Base-by-base conservation (phyloP, 2,329 filamentous ascomycete species). In the Stagonosporopsis cucurbitacearum region DNA sequence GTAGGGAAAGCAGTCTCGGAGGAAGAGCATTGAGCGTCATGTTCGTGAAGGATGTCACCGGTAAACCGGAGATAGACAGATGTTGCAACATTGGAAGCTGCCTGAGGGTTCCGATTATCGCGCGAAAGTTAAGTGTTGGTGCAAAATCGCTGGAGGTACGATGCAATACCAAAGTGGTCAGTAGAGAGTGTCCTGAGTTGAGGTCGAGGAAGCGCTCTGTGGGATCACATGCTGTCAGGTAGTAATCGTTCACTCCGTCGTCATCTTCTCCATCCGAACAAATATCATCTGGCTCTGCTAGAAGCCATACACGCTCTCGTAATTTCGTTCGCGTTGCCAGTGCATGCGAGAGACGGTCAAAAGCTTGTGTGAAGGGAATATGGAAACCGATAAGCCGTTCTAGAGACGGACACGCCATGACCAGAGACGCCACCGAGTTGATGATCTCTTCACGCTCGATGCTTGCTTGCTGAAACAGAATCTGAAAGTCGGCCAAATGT, bases 341-440 rank as follows among this genome's bases (percentile, higher is more conserved):
- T 2, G 84, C 83, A 64, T 86, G 78, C 11, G 79, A 83, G 19
- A 84, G 68, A 19, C 82, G 80, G 63, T 85, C 81, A 58, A 82
- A 85, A 30, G 80, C 75, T 54, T 84, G 81, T 35, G 78, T 76
- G 61, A 82, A 84, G 2, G 81, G 77, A n/a, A 82, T 72, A 44
- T 80, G 77, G 52, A 85, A 80, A 6, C 84, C 84, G 28, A 80
- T 67, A 7, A 87, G 69, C 23, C 78, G 77, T 68, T 86, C 82
- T 20, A 87, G 69, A 56, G 82, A 84, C 7, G 84, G 83, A 62
- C 83, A 86, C 2, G 80, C 79, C 79, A 85, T 84, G 28, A 87
- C 81, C 33, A 87, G 74, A 1, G 83, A 84, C 6, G 82, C 81
- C 17, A 86, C 70, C 17, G 81, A 56, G 54, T 84, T 80, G 39